Percentiles rank a stretch among this genome's conserved stretches.
These are phyloP conservation scores for Byssothecium circinans DNA, from an alignment of 2,329 filamentous ascomycete species.

Conservation along the genomic window DNA sequence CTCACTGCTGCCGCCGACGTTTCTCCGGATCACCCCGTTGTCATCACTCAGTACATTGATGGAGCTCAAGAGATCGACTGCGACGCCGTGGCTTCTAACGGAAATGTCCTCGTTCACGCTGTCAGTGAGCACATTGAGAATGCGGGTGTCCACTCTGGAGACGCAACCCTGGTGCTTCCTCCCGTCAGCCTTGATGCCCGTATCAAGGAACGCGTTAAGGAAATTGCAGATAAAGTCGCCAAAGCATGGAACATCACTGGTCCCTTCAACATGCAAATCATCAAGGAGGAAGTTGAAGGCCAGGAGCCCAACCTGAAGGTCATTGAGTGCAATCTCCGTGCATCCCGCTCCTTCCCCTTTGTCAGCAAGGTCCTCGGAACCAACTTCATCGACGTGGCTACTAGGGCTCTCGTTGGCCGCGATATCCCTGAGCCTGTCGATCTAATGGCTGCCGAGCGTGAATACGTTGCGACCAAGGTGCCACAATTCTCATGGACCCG, in stretches of 20 bases:
- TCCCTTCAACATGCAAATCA: slow-evolving; percentile 99
- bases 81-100: slow-evolving; percentile 84
- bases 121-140: slow-evolving; percentile 96
- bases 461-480: slow-evolving; percentile 96
- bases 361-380: slow-evolving; percentile 94
- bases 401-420: slow-evolving; percentile 84
- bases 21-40: slow-evolving; percentile 94
- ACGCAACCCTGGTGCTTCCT: slow-evolving; percentile 91
- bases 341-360: slow-evolving; percentile 97
- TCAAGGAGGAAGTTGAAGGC: slow-evolving; percentile 81
- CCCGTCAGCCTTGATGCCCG: slow-evolving; percentile 75
- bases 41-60: slow-evolving; percentile 98
- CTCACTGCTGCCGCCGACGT: slow-evolving; percentile 86
- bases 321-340: slow-evolving; percentile 97
- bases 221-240: slow-evolving; percentile 93
- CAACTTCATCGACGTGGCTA: slow-evolving; percentile 96
- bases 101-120: slow-evolving; percentile 86
- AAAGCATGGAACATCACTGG: slow-evolving; percentile 97
- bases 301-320: slow-evolving; percentile 82
- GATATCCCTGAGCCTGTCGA: slow-evolving; percentile 83
- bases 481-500: slow-evolving; percentile 99
- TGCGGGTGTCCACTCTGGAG: slow-evolving; percentile 96
- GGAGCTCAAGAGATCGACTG: slow-evolving; percentile 96
- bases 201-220: slow-evolving; percentile 86
- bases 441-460: slow-evolving; percentile 83